Conservation (phyloP, 2,329 filamentous ascomycete genomes). For the Fusarium miscanthi region DNA sequence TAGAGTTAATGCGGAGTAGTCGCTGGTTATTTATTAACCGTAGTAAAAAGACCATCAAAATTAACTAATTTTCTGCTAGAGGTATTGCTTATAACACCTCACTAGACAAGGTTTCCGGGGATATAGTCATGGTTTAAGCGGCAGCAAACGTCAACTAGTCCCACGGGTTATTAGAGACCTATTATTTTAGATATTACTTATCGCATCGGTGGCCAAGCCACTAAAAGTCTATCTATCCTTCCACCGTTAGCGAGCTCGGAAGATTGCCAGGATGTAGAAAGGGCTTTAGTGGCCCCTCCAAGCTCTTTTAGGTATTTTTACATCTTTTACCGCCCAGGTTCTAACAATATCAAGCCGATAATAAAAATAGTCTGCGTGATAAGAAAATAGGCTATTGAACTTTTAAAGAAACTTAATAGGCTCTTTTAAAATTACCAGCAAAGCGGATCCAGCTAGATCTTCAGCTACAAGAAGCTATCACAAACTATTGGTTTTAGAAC, state of each 20-base stretch:
- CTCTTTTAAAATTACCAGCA: background rate
- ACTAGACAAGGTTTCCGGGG: too few relatives aligned
- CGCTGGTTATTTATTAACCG: too few relatives aligned
- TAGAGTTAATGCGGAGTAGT: too few relatives aligned
- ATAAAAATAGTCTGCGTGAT: background rate
- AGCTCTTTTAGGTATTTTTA: background rate
- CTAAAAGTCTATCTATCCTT: too few relatives aligned
- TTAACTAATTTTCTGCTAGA: too few relatives aligned
- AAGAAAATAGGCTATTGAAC: rapidly evolving
- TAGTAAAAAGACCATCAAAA: too few relatives aligned
- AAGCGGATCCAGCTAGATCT: background rate
- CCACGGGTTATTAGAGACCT: too few relatives aligned
- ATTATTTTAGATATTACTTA: too few relatives aligned
- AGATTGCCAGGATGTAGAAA: background rate
- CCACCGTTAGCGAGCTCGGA: background rate
- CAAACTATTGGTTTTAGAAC: background rate
- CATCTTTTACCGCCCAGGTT: rapidly evolving
- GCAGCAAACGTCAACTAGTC: too few relatives aligned
- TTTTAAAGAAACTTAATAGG: background rate
- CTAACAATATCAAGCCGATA: background rate
- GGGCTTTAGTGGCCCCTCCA: background rate
- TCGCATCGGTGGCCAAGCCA: too few relatives aligned
- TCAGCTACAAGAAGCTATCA: background rate
- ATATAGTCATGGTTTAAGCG: too few relatives aligned
- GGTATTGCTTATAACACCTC: too few relatives aligned